These are phyloP conservation scores for Umbellularia californica DNA, from an alignment of 164 flowering plant species.

Conservation along the genomic window DNA sequence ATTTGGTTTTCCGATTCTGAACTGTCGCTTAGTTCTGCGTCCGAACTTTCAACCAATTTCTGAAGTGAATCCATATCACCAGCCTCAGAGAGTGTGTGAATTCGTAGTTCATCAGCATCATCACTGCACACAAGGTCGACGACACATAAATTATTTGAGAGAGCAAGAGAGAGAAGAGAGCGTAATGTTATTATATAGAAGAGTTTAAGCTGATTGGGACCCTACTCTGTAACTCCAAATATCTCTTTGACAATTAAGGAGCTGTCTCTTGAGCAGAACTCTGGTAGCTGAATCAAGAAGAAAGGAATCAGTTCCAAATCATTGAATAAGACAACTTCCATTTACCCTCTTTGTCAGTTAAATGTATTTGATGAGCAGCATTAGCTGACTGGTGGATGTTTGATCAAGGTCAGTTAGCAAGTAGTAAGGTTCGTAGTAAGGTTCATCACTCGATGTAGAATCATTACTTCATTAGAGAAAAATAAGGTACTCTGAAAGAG, in stretches of 20 bases:
- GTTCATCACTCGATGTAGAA: neutral
- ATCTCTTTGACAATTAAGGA: slow-evolving; percentile 79
- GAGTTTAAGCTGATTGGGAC: neutral
- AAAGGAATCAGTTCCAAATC: slow-evolving; percentile 8
- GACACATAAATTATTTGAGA: too few species aligned
- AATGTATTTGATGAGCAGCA: neutral
- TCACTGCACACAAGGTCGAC: slow-evolving; percentile 46
- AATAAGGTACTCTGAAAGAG: neutral
- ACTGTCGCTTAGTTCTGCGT: slow-evolving; percentile 37
- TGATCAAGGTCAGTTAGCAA: neutral
- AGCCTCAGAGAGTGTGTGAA: slow-evolving; percentile 62
- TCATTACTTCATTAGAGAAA: neutral
- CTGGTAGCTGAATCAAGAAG: slow-evolving; percentile 61
- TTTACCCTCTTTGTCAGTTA: neutral
- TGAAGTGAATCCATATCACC: slow-evolving; percentile 82
- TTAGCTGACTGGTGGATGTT: neutral
- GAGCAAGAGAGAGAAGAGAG: neutral
- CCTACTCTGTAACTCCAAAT: slow-evolving; percentile 97
- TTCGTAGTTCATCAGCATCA: slow-evolving; percentile 77
- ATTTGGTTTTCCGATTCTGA: slow-evolving; percentile 8
- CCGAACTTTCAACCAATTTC: slow-evolving; percentile 60
- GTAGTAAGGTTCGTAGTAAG: neutral
- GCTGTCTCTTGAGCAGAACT: slow-evolving; percentile 78
- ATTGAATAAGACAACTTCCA: neutral
- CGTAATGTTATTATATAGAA: neutral